Percentiles rank a stretch among this genome's conserved stretches.
Conservation (phyloP, 257 asterid genomes). For the Nicotiana tomentosiformis region DNA sequence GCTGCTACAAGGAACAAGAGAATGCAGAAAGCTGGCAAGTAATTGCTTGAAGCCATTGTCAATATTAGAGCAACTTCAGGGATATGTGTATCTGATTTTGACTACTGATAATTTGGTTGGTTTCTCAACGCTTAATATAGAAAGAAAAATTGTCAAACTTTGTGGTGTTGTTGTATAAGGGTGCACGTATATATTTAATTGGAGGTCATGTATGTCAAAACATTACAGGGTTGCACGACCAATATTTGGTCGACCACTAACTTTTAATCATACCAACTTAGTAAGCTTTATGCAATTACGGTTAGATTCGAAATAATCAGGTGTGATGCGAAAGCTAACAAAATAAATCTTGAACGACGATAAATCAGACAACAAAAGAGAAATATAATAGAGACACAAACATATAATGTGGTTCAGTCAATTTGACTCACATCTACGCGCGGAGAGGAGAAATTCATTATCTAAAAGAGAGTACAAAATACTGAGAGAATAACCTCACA, state of each 20-base stretch:
- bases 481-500: no score
- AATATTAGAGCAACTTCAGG: not conserved
- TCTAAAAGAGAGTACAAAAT: no score
- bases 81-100: not conserved
- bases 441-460: no score
- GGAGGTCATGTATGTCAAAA: not conserved
- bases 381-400: no score
- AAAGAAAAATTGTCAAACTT: not conserved
- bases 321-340: no score
- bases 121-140: not conserved
- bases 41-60: not conserved
- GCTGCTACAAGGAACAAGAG: slow-evolving; percentile 7
- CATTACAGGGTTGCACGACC: slow-evolving; percentile 1
- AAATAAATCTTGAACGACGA: no score
- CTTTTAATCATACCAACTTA: not conserved
- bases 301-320: no score
- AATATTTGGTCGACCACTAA: not conserved
- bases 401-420: no score
- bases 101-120: not conserved
- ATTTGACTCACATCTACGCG: no score
- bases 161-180: not conserved
- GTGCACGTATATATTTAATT: no score
- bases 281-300: no score
- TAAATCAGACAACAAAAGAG: no score
- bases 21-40: slow-evolving; percentile 6